phyloP scores from a whole-genome alignment of 805 yeast genomes.

The Yamadazyma scolyti region DNA sequence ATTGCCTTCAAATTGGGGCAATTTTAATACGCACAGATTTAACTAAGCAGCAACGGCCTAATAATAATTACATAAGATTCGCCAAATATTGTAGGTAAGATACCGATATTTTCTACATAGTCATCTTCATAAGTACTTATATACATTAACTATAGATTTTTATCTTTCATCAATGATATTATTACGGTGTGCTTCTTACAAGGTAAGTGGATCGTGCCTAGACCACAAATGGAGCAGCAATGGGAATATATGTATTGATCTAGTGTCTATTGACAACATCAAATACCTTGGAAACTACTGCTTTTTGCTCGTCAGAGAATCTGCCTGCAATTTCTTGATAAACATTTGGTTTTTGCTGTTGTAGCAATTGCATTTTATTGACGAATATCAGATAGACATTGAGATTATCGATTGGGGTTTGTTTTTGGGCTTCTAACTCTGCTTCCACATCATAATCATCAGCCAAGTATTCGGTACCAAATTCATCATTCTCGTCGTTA shows the following conservation, averaged over 20 bases:
- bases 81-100: no score
- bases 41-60: no score
- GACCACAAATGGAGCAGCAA: no score
- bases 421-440: slow-evolving; percentile 75
- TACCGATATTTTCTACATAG: no score
- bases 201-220: no score
- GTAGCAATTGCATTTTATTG: slow-evolving; percentile 47
- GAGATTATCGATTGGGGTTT: slow-evolving; percentile 72
- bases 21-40: no score
- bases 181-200: no score
- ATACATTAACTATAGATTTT: no score
- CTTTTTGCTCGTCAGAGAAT: slow-evolving; percentile 31
- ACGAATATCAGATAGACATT: slow-evolving; percentile 70
- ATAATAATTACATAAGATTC: no score
- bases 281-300: slow-evolving; percentile 12
- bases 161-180: no score
- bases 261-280: slow-evolving; percentile 8
- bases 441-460: slow-evolving; percentile 58
- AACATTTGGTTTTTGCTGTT: slow-evolving; percentile 42
- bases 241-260: no score
- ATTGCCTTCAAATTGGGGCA: slow-evolving; percentile 5
- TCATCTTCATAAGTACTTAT: no score
- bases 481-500: slow-evolving; percentile 27
- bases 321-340: slow-evolving; percentile 48
- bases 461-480: slow-evolving; percentile 24